Conservation (phyloP, 768 basidiomycete species). For the Russula sp. region DNA sequence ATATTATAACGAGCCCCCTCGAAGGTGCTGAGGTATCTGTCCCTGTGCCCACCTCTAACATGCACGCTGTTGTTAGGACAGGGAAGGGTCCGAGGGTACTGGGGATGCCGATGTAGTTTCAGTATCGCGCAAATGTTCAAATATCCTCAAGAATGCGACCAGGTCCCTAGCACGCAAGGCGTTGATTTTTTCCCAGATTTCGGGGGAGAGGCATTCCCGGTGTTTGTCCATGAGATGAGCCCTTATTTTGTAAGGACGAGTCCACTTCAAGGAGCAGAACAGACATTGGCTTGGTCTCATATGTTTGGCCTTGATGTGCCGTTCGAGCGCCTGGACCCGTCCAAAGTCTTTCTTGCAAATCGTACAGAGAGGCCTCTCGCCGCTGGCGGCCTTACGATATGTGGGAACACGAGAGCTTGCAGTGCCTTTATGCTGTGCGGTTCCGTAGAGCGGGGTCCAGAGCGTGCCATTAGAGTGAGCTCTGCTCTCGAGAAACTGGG, state of each 20-base stretch:
- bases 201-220: not conserved
- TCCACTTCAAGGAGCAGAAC: not conserved
- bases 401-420: not conserved
- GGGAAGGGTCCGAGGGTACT: not conserved
- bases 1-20: too few species aligned
- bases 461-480: not conserved
- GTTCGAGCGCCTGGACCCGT: not conserved
- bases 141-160: not conserved
- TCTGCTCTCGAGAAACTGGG: not conserved
- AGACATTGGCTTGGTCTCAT: not conserved
- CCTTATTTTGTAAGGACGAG: not conserved
- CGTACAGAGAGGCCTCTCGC: not conserved
- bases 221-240: not conserved
- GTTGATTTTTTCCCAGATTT: not conserved
- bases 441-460: not conserved
- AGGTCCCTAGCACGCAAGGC: not conserved
- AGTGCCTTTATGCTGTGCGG: not conserved
- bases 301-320: not conserved
- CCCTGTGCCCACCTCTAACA: too few species aligned
- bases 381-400: not conserved
- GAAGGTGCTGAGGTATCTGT: too few species aligned
- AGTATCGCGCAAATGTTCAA: too few species aligned
- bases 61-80: not conserved
- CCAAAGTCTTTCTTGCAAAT: not conserved
- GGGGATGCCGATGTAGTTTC: too few species aligned